Evolutionary conservation across 768 basidiomycete genomes (phyloP), one percentile per base, ranked within the genome.

Genomic region (Tubosaeta sp.): DNA sequence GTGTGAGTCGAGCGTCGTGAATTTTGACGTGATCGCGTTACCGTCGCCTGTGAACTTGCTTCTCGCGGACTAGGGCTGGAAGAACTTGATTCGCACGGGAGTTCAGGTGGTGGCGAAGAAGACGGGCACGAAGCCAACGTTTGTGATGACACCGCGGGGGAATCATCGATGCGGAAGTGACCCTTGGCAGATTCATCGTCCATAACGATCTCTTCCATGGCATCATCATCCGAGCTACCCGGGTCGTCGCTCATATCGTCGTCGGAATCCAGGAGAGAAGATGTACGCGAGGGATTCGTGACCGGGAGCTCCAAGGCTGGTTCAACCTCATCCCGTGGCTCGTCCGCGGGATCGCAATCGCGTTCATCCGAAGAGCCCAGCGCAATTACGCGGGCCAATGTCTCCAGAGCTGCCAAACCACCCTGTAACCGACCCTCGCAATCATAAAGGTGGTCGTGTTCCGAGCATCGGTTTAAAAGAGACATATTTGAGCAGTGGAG

Each of bases 401-500:
- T 86, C 65, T 97, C 94, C 48, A 97, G 73, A 12, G 87, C 85
- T 2, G 83, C 73, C 11, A 97, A 71, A 6, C 95, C 95, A n/a
- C 93, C 93, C 59, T 86, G 83, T 39, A 99, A 71, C 26, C 90
- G 82, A 17, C 95, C 95, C 48, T 91, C 83, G 1, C 76, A 72
- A 63, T 91, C 91, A 68, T 92, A 94, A n/a, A 84, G 73, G 22
- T 81, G 76, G 43, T 82, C 79, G 50, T 78, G 84, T 43, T 86
- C 84, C 0, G 80, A 65, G 1, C 81, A 71, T 10, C 97, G 90
- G 66, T 98, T 98, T 26, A 98, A 76, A 22, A 98, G 80, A 6
- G 90, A 85, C 95, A 99, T 98, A 63, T 97, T 98, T 16, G 97
- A 98, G 67, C 94, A 97, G 65, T 99, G 97, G 25, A 98, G 74